phyloP scores from a whole-genome alignment of 129 eudicot species.

The Flaveria brownii region DNA sequence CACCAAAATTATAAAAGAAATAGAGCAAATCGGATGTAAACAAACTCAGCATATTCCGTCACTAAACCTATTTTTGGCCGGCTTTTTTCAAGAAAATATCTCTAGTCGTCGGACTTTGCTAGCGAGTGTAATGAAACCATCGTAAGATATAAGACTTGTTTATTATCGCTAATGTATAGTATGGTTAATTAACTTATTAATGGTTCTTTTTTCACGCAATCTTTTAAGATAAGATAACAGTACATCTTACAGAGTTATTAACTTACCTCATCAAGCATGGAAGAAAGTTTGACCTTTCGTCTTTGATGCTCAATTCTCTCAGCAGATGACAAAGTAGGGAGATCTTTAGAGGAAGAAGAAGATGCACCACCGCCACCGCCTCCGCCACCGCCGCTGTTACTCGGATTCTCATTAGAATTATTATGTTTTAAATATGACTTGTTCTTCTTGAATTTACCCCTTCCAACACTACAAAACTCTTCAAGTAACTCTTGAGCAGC shows the following conservation, averaged over 20 bases:
- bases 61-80: constrained; percentile 31
- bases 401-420: constrained; percentile 31
- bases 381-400: constrained; percentile 29
- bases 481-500: constrained; percentile 94
- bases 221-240: too few relatives aligned
- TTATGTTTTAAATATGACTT: constrained; percentile 35
- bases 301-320: constrained; percentile 97
- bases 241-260: background rate
- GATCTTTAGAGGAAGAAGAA: constrained; percentile 67
- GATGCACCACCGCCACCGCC: constrained; percentile 41
- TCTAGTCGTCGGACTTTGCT: constrained; percentile 39
- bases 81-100: constrained; percentile 27
- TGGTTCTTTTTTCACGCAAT: too few relatives aligned
- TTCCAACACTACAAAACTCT: constrained; percentile 94
- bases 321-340: constrained; percentile 65
- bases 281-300: constrained; percentile 86
- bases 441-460: constrained; percentile 69
- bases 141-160: too few relatives aligned
- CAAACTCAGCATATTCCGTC: constrained; percentile 40
- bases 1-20: background rate
- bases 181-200: too few relatives aligned
- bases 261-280: constrained; percentile 97
- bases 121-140: background rate
- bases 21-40: constrained; percentile 17
- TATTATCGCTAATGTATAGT: too few relatives aligned